Conservation (phyloP, 768 basidiomycete genomes). For the Pleurotus ostreatus region DNA sequence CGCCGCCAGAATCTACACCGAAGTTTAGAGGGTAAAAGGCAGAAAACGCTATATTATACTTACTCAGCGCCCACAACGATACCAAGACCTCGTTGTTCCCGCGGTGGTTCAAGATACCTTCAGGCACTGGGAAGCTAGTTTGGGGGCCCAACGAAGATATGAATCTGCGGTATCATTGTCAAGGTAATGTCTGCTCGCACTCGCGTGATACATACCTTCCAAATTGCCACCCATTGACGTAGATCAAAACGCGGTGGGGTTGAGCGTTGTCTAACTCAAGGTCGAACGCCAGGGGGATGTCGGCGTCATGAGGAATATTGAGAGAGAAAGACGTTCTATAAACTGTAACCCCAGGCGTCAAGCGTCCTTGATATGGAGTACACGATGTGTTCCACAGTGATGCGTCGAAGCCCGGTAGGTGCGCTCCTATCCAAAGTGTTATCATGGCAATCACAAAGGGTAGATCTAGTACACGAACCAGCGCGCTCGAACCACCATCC, state of each 20-base stretch:
- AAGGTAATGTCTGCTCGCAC: background rate
- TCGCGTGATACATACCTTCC: slow-evolving; percentile 42
- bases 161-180: slow-evolving; percentile 18
- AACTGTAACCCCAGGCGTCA: slow-evolving; percentile 53
- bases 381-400: slow-evolving; percentile 48
- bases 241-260: slow-evolving; percentile 61
- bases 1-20: slow-evolving; percentile 21
- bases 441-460: background rate
- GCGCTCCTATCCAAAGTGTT: slow-evolving; percentile 35
- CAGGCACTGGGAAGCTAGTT: slow-evolving; percentile 41
- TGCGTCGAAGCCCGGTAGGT: slow-evolving; percentile 55
- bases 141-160: slow-evolving; percentile 37
- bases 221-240: slow-evolving; percentile 73
- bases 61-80: slow-evolving; percentile 31
- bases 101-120: slow-evolving; percentile 33
- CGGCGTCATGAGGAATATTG: slow-evolving; percentile 42
- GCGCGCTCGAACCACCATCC: slow-evolving; percentile 51
- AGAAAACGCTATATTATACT: slow-evolving; percentile 5
- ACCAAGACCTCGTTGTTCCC: slow-evolving; percentile 30
- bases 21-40: background rate
- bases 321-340: slow-evolving; percentile 61
- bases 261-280: slow-evolving; percentile 44
- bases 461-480: slow-evolving; percentile 20
- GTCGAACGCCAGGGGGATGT: slow-evolving; percentile 56
- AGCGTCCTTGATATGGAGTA: slow-evolving; percentile 42